Base-by-base conservation (phyloP, 2,329 filamentous ascomycete species). In the Epichloe hybrida region DNA sequence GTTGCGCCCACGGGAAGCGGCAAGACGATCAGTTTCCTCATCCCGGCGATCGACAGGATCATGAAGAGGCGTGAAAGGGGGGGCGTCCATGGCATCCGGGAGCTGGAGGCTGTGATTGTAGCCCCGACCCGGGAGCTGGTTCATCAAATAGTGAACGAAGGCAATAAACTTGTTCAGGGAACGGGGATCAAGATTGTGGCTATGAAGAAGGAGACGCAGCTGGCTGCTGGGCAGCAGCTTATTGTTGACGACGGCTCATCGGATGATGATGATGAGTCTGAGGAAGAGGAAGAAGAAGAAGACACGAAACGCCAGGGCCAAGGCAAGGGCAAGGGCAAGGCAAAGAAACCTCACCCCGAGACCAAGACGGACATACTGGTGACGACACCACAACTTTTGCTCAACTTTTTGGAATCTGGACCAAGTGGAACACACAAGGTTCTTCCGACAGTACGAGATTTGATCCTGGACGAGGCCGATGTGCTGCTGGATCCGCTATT, bases 1-100 rank as follows among this genome's bases (percentile, higher is more conserved):
- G 82, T 97, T 42, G 93, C 93, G 3, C 93, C 93, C 1, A 98
- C 93, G 0, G 93, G 93, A 21, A 97, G 91, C 64, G 93, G 93
- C 43, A 98, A 98, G 73, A 98, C 93, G 0, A 72, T 98, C 55
- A 88, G 89, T 17, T 98, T 96, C 61, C 68, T 97, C 59, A 86
- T 98, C 41, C 90, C 91, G 0, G 76, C 89, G 3, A 81, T 98
- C 58, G 84, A 95, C 62, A 77, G 79, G 44, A 81, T 95, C 41
- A 72, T 87, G 57, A 73, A 76, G 54, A 69, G 77, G 49, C 69
- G 76, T 41, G 71, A 75, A 1, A 73, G 40, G 68, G 73, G 65
- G 73, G 65, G 72, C 4, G 41, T 62, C 4, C 50, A 59, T 6
- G 58, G 56, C 2, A 57, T 63, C 6, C 76, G 80, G 54, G 67